Evolutionary conservation across 1,139 yeast species (phyloP), one percentile per base, ranked within the genome.

Genomic region (Hanseniaspora uvarum): DNA sequence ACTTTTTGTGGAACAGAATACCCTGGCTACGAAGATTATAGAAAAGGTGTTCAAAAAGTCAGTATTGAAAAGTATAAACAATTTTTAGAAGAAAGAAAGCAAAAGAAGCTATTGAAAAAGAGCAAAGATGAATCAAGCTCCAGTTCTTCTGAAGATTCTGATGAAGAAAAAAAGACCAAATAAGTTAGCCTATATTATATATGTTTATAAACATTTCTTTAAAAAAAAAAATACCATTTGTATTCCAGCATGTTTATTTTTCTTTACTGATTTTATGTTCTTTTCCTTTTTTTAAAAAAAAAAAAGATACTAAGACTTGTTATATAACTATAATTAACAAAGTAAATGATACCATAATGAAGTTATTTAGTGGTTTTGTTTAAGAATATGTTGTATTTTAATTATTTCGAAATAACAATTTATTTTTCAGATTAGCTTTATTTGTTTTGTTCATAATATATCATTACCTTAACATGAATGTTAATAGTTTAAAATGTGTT

Each of bases 1-100:
- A 70, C 70, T 54, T 59, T 82, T 55, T 76, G 78, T 57, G 78
- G 80, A 55, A 86, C 97, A 2, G 80, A 83, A 65, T 88, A 82
- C 69, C 73, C 79, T 61, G 86, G 81, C 56, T 73, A 81, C 57
- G 77, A 79, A 59, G 76, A 76, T 49, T 82, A 81, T 68, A 77
- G 72, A 62, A 72, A 74, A 52, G 66, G 75, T 57, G 85, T 81
- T 64, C 71, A 75, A 58, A 74, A 75, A 56, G 76, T 82, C 56
- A 80, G 86, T 7, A 73, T 83, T 61, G 74, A 70, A 23, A 80
- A 77, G 66, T 83, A 83, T 66, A 78, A 73, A 62, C 75, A 78
- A 61, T 83, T 83, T 63, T 72, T 83, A 63, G 70, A 68, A 31
- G 77, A 77, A 50, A 74, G 73, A 60, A 67, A 64, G 54, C 63